Evolutionary conservation across 352 stramenopile genomes (phyloP), one percentile per base, ranked within the genome.

Genomic region (Blastocystis sp.): DNA sequence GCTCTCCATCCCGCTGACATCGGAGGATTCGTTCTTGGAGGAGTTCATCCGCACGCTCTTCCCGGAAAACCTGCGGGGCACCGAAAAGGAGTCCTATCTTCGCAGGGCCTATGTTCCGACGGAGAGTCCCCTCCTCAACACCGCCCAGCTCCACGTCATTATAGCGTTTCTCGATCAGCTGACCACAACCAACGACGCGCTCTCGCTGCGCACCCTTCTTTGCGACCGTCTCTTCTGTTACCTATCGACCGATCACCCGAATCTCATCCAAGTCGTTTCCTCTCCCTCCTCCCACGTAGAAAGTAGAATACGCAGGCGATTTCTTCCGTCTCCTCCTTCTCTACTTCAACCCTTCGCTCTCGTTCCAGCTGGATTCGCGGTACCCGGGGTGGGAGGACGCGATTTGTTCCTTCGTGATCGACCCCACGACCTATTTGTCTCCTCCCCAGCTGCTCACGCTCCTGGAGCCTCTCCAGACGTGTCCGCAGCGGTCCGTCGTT

Each of bases 261-360:
- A 42, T 27, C 56, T 48, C 16, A 63, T 81, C 44, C 69, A 81
- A 59, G 51, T 59, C n/a, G n/a, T 3, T 27, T 11, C 32, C n/a
- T 59, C 11, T 32, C 4, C 11, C 32, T 3, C 32, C 51, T 59
- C 18, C 32, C 32, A 18, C 11, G 4, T 59, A 59, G 51, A 63
- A 81, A 24, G 46, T 51, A 27, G 69, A 81, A 38, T 81, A 63
- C 42, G 42, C 69, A 2, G 69, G 69, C 18, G 69, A 81, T 24
- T 81, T 65, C 46, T 81, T 81, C 32, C 69, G 69, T 51, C 69
- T 81, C 24, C 69, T 81, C 9, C 53, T 81, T 48, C 44, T 81
- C 46, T 81, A 81, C 36, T 65, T 81, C 24, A 57, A 81, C 38
- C 69, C 69, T 11, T n/a, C 69, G 0, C 48, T 81, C 32, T 36